Conservation (phyloP, 2,329 filamentous ascomycete genomes). For the Calonectria pteridis region DNA sequence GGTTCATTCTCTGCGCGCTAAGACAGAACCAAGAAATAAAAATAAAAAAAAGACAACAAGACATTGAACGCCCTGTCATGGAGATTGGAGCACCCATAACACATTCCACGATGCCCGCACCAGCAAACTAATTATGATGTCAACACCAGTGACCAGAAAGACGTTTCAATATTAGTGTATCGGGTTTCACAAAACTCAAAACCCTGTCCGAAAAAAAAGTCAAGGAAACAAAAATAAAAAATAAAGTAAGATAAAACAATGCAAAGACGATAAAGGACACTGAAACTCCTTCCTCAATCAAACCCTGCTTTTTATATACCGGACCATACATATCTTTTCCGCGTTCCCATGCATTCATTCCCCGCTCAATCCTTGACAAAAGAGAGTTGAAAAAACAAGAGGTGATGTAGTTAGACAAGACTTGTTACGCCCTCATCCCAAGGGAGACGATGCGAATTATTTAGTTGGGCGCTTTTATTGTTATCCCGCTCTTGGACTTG, state of each 20-base stretch:
- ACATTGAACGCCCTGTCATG: neutral
- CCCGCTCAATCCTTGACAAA: constrained; percentile 16
- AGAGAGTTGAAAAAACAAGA: neutral
- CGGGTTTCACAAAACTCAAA: neutral
- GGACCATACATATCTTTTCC: constrained; percentile 10
- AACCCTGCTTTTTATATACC: constrained; percentile 20
- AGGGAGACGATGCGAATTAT: neutral
- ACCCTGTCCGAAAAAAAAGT: neutral
- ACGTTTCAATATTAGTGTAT: constrained; percentile 2
- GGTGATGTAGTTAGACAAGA: neutral
- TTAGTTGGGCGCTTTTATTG: neutral
- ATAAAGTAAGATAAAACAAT: neutral
- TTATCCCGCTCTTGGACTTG: neutral
- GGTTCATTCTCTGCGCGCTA: neutral
- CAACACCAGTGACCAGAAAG: constrained; percentile 14
- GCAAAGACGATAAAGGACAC: neutral
- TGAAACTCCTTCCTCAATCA: neutral
- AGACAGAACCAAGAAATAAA: constrained; percentile 3
- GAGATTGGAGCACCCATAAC: neutral
- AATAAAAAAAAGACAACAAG: neutral
- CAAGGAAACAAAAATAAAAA: neutral
- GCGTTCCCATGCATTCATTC: constrained; percentile 6
- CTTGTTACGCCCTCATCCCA: neutral
- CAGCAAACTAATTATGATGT: neutral
- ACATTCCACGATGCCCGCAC: neutral